Base-by-base conservation (phyloP, 306 rosid genomes). In the Sindora glabra region DNA sequence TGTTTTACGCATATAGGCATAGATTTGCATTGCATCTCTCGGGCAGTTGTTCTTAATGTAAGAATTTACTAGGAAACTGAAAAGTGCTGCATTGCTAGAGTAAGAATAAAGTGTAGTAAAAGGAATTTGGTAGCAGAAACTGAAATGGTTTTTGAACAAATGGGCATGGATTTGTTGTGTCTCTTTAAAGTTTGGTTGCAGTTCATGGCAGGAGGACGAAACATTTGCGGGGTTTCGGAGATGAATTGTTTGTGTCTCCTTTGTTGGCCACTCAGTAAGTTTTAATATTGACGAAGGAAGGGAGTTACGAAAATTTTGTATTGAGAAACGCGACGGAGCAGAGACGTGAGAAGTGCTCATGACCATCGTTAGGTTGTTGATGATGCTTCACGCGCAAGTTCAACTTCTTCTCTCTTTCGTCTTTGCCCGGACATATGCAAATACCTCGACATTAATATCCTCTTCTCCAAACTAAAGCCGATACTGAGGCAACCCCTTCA, bases 141-240 rank as follows among this genome's bases (percentile, higher is more conserved):
- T 55, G 36, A 65, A 83, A 56, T 62, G 70, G 59, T 81, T 78
- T 72, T 83, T 83, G 67, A 86, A 71, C 69, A 83, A 61, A 69
- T 62, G 83, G 62, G 82, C 78, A 60, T 83, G 87, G 68, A 86
- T 51, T 59, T 80, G 90, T 23, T 74, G 70, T 62, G 90, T 78
- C 46, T 76, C 80, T 49, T 68, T 55, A 10, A 83, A 38, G 52
- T 52, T 56, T 46, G 59, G 59, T 10, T 59, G 65, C 12, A 2
- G 69, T 30, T 60, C 65, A 19, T 71, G 48, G 18, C 38, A 54
- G 5, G 29, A 49, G 34, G 56, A 15, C 38, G 49, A 24, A 36
- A 13, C 26, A 27, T 36, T 58, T 29, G 67, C 57, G 32, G 56
- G 57, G 58, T 27, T 40, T 18, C 2, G 51, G 42, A 61, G 23